phyloP scores from a whole-genome alignment of 176 grass and related monocot genomes.

The Areca catechu region DNA sequence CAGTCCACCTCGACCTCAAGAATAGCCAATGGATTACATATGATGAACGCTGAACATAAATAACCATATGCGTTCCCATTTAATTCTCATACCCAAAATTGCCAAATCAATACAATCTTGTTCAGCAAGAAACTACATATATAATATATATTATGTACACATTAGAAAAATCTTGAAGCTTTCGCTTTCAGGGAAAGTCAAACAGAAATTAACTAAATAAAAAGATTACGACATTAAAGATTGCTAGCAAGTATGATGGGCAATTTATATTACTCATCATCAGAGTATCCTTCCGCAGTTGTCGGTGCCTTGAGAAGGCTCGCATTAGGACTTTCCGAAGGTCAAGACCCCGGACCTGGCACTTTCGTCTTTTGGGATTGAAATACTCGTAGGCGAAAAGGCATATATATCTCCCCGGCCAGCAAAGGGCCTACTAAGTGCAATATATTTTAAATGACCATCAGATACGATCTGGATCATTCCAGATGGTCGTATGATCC shows the following conservation, averaged over 20 bases:
- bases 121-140: constrained; percentile 13
- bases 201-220: neutral
- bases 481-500: constrained; percentile 67
- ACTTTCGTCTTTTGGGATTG: no score
- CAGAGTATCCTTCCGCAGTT: no score
- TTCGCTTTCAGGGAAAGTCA: neutral
- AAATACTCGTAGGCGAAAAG: neutral
- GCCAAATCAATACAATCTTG: neutral
- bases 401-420: neutral
- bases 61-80: neutral
- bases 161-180: constrained; percentile 3
- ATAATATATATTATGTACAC: no score
- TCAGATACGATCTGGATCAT: constrained; percentile 17
- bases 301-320: no score
- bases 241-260: neutral
- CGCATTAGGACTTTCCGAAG: no score
- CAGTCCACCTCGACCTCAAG: no score
- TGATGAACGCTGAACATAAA: no score
- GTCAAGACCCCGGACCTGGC: no score
- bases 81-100: neutral
- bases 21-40: no score
- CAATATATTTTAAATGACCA: neutral
- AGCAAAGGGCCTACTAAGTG: no score
- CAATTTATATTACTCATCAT: no score
- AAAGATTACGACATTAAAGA: neutral